Evolutionary conservation across 2,329 filamentous ascomycete species (phyloP), one percentile per base, ranked within the genome.

Genomic region (Plectosphaerella plurivora): DNA sequence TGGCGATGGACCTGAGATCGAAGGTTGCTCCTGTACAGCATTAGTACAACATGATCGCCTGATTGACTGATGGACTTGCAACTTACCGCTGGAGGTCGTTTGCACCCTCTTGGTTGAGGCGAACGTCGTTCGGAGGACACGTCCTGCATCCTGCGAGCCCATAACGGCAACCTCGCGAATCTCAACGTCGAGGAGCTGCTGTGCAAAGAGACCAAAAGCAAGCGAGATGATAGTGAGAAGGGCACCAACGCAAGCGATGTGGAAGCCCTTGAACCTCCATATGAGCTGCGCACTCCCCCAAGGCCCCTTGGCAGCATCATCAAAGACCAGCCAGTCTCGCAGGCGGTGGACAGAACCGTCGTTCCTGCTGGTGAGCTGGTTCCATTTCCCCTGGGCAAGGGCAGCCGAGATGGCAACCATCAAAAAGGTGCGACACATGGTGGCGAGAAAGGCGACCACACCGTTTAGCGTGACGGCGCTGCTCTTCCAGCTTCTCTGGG

Each of bases 161-260:
- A 59, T 56, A 18, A 54, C 55, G 3, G 48, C 45, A 2, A 54
- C 53, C 1, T 53, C 51, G 28, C 60, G 61, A 8, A 53, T 48
- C 15, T 60, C 55, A 9, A 56, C 36, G 3, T 59, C 59, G 33
- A 71, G 65, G 62, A 72, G 70, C 56, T 71, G 63, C 52, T 70
- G 67, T 2, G 68, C 71, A 52, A 72, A 70, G 0, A 69, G 68
- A 55, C 71, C 69, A 36, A 73, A 71, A 3, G 67, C 68, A 22
- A 69, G 65, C 3, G 64, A 62, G 1, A 72, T 49, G 44, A 73
- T 56, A 2, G 68, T 60, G 42, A 71, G 69, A 25, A 62, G 53
- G 2, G 69, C 69, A 3, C 70, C 70, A n/a, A 71, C 57, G 47
- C 69, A 72, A 1, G 68, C 68, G 4, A 70, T 57, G 50, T 73